Percentiles rank a stretch among this genome's conserved stretches.
Evolutionary conservation across 208 protist genomes (phyloP).

Genomic region (Wallacemonas collosoma): DNA sequence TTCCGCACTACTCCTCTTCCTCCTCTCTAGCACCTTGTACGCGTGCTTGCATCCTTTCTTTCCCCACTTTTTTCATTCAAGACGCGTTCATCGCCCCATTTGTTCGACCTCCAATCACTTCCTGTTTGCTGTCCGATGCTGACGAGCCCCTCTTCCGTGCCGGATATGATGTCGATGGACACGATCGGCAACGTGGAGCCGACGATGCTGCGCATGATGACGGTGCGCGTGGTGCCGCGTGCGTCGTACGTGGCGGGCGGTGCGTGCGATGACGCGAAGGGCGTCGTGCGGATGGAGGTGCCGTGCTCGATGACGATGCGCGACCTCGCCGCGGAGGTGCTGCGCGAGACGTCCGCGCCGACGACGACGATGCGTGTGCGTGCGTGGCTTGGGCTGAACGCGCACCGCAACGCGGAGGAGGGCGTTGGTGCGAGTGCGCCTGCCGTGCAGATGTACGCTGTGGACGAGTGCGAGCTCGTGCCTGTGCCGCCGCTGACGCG

Average conservation of each 20-base stretch:
- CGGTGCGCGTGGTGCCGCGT: not conserved
- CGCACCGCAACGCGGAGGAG: not conserved
- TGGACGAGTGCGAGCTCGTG: not conserved
- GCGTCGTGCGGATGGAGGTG: not conserved
- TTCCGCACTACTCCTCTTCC: too few species aligned
- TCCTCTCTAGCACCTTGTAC: too few species aligned
- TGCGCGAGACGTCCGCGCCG: constrained; percentile 1
- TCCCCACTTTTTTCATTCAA: too few species aligned
- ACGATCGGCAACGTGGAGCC: not conserved
- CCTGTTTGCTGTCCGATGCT: too few species aligned
- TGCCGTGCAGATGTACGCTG: constrained; percentile 17
- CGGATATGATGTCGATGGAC: not conserved
- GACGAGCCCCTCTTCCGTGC: not conserved
- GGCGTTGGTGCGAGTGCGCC: not conserved
- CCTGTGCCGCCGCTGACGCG: constrained; percentile 5
- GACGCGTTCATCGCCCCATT: too few species aligned
- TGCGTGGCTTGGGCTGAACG: not conserved
- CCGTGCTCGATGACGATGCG: constrained; percentile 10
- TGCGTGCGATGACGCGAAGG: not conserved
- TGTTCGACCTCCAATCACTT: too few species aligned
- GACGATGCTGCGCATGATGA: constrained; percentile 6
- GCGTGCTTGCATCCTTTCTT: too few species aligned
- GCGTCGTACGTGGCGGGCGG: not conserved
- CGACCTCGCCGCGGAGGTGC: constrained; percentile 8
- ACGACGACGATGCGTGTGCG: constrained; percentile 1